Conservation (phyloP, 2,329 filamentous ascomycete genomes). For the Leptosphaerulina australis region DNA sequence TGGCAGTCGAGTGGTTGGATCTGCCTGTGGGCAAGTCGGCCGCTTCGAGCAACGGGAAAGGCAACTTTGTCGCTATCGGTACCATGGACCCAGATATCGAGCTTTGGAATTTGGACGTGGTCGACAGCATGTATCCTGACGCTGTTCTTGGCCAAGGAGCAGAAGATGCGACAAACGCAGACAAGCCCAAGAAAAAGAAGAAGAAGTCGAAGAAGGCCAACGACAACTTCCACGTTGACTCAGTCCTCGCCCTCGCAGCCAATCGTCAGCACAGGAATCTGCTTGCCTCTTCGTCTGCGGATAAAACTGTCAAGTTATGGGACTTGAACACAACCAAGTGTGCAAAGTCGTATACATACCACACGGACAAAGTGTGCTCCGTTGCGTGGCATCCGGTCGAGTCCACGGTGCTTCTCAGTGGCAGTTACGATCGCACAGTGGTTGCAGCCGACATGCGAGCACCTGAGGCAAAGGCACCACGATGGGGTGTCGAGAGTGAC, state of each 20-base stretch:
- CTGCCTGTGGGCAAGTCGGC: slow-evolving; percentile 76
- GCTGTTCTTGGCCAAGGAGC: slow-evolving; percentile 81
- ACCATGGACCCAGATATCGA: slow-evolving; percentile 99
- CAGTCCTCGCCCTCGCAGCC: slow-evolving; percentile 86
- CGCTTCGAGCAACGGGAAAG: slow-evolving; percentile 64
- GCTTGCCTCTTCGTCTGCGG: slow-evolving; percentile 90
- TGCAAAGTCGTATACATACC: slow-evolving; percentile 93
- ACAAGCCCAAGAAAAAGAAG: slow-evolving; percentile 80
- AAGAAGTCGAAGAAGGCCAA: slow-evolving; percentile 90
- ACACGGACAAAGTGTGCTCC: slow-evolving; percentile 97
- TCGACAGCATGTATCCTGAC: slow-evolving; percentile 98
- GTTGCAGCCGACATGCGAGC: slow-evolving; percentile 97
- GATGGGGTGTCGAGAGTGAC: slow-evolving; percentile 94
- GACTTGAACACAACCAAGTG: slow-evolving; percentile 90
- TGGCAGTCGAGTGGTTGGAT: slow-evolving; percentile 95
- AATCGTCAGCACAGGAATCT: slow-evolving; percentile 95
- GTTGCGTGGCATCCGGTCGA: slow-evolving; percentile 90
- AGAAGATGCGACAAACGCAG: slow-evolving; percentile 58
- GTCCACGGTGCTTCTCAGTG: slow-evolving; percentile 86
- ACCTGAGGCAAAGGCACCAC: slow-evolving; percentile 77
- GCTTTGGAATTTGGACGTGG: slow-evolving; percentile 94
- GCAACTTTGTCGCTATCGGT: slow-evolving; percentile 92
- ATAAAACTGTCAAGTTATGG: slow-evolving; percentile 98
- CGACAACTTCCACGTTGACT: slow-evolving; percentile 90
- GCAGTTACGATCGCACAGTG: slow-evolving; percentile 92